A percentile compares a stretch with the other conserved stretches of the same genome.
These are phyloP conservation scores for Beauveria australis DNA, from an alignment of 2,329 filamentous ascomycete genomes.

Conservation along the genomic window DNA sequence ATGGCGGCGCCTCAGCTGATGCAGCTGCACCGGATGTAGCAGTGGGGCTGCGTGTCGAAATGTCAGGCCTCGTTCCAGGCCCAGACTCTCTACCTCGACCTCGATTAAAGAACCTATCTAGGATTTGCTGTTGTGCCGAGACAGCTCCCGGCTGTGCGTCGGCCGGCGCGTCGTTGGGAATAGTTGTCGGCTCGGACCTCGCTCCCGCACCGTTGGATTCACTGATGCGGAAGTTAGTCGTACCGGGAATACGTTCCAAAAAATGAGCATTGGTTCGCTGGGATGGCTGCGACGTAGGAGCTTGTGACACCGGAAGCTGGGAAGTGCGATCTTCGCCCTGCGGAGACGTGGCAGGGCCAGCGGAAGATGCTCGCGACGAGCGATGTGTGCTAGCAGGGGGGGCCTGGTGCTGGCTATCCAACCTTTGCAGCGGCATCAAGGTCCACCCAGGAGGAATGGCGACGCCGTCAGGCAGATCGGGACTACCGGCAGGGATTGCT, in stretches of 20 bases:
- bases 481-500: slow-evolving; percentile 50
- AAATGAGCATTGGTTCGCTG: slow-evolving; percentile 25
- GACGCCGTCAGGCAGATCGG: slow-evolving; percentile 56
- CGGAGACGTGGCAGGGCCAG: slow-evolving; percentile 5
- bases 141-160: background rate
- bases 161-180: background rate
- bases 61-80: background rate
- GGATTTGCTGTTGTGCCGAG: background rate
- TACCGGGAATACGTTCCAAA: slow-evolving; percentile 2
- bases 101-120: background rate
- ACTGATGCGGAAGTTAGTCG: background rate
- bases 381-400: background rate
- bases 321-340: background rate
- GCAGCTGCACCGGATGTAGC: background rate
- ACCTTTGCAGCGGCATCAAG: slow-evolving; percentile 50
- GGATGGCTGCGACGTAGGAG: slow-evolving; percentile 30
- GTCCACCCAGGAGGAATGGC: slow-evolving; percentile 58
- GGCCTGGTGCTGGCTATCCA: slow-evolving; percentile 28
- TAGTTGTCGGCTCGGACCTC: background rate
- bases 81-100: slow-evolving; percentile 12
- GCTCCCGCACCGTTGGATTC: background rate
- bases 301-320: background rate
- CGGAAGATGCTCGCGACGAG: slow-evolving; percentile 5
- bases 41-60: background rate
- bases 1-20: slow-evolving; percentile 3